phyloP scores from a whole-genome alignment of 352 stramenopile genomes.

The Pythium periplocum region DNA sequence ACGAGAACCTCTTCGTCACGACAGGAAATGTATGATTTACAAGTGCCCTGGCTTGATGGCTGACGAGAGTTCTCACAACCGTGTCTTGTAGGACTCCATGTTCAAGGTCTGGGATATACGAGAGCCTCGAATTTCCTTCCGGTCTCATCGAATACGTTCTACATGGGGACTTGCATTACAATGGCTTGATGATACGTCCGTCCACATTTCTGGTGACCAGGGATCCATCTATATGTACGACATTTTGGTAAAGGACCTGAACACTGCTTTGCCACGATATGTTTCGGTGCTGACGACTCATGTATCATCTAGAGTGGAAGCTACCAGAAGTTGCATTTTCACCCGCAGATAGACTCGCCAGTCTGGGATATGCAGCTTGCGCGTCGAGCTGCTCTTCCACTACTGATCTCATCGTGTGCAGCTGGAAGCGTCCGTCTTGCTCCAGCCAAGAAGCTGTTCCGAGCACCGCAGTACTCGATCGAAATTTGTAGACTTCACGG shows the following conservation, averaged over 20 bases:
- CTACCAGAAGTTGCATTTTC: constrained; percentile 76
- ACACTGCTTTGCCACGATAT: too few relatives aligned
- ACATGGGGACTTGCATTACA: constrained; percentile 75
- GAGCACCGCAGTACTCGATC: constrained; percentile 53
- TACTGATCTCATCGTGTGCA: constrained; percentile 64
- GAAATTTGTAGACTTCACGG: constrained; percentile 64
- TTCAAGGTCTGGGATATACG: constrained; percentile 85
- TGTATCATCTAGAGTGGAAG: constrained; percentile 45
- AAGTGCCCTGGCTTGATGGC: neutral
- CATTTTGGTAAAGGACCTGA: constrained; percentile 39
- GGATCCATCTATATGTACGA: constrained; percentile 76
- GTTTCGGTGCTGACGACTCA: too few relatives aligned
- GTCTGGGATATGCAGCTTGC: constrained; percentile 78
- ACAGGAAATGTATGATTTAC: constrained; percentile 71
- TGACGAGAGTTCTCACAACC: neutral
- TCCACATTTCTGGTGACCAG: constrained; percentile 80
- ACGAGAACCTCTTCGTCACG: constrained; percentile 77
- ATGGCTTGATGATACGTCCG: constrained; percentile 70
- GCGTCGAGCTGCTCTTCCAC: constrained; percentile 29
- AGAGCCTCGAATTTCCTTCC: constrained; percentile 68
- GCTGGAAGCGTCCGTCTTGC: constrained; percentile 61
- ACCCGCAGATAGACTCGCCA: constrained; percentile 79
- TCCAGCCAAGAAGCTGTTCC: constrained; percentile 61
- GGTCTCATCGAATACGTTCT: constrained; percentile 75
- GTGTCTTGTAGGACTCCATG: constrained; percentile 47